Evolutionary conservation across 2,329 filamentous ascomycete species (phyloP).

Genomic region (Penicillium sp.): DNA sequence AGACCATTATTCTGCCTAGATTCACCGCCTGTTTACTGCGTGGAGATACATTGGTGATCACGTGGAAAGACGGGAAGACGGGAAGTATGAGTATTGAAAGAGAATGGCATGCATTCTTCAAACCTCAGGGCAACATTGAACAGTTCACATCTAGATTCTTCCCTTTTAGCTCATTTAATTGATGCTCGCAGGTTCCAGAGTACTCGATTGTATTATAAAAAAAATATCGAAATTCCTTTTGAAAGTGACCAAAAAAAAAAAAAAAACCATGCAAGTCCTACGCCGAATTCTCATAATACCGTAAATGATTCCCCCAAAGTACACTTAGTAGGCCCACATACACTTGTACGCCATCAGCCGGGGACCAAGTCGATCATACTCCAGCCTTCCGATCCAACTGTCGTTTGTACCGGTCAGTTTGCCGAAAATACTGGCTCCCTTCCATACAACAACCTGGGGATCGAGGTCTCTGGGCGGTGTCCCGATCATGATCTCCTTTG

Average conservation of each 20-base stretch:
- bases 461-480: conserved; percentile 83
- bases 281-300: conserved; percentile 18
- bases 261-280: conserved; percentile 5
- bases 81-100: background rate
- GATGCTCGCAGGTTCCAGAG: background rate
- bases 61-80: background rate
- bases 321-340: conserved; percentile 50
- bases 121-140: background rate
- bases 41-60: background rate
- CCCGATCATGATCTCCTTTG: conserved; percentile 59
- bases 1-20: conserved; percentile 21
- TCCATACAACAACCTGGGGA: conserved; percentile 95
- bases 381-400: conserved; percentile 78
- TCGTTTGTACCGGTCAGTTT: conserved; percentile 80
- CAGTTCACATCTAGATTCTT: background rate
- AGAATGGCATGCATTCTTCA: background rate
- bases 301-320: conserved; percentile 7
- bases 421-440: conserved; percentile 92
- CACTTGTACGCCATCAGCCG: conserved; percentile 77
- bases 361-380: conserved; percentile 78
- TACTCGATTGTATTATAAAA: conserved; percentile 2
- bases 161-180: background rate
- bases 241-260: background rate
- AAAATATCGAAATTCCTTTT: background rate
- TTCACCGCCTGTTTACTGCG: background rate